Evolutionary conservation across 2,329 filamentous ascomycete species (phyloP).

Genomic region (Chaetomium olivaceum): DNA sequence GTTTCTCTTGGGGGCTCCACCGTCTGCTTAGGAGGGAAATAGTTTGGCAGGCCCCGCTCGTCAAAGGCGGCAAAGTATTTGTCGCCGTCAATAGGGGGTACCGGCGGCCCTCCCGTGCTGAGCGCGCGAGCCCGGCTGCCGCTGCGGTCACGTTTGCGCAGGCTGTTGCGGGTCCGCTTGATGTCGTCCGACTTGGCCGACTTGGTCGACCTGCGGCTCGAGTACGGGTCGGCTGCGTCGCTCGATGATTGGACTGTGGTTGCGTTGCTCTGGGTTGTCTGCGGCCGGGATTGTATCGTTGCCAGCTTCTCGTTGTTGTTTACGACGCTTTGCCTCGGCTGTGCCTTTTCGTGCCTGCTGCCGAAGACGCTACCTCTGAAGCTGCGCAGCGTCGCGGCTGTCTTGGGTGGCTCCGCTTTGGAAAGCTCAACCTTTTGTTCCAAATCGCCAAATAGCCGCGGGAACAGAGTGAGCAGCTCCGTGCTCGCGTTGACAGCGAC

Average conservation of each 20-base stretch:
- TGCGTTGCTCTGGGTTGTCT: slow-evolving; percentile 41
- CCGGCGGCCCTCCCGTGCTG: slow-evolving; percentile 46
- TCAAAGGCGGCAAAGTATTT: slow-evolving; percentile 51
- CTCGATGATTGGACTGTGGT: slow-evolving; percentile 66
- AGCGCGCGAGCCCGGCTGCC: slow-evolving; percentile 48
- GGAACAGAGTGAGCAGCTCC: slow-evolving; percentile 80
- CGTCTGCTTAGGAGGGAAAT: slow-evolving; percentile 11
- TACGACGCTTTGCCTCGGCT: slow-evolving; percentile 42
- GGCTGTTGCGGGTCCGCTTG: slow-evolving; percentile 52
- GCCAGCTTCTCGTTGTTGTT: slow-evolving; percentile 41
- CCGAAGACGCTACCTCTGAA: slow-evolving; percentile 77
- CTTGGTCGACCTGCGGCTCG: slow-evolving; percentile 39
- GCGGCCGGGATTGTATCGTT: slow-evolving; percentile 39
- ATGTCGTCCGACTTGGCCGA: slow-evolving; percentile 42
- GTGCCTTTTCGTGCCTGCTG: slow-evolving; percentile 51
- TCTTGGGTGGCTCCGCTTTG: slow-evolving; percentile 62
- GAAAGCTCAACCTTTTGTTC: slow-evolving; percentile 50
- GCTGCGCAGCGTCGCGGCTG: slow-evolving; percentile 69
- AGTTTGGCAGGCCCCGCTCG: slow-evolving; percentile 34
- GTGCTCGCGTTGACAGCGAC: slow-evolving; percentile 85
- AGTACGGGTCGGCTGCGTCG: slow-evolving; percentile 51
- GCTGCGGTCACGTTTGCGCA: slow-evolving; percentile 56
- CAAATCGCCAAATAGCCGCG: slow-evolving; percentile 70
- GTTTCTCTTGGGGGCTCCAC: slow-evolving; percentile 10
- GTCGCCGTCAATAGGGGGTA: slow-evolving; percentile 53